Evolutionary conservation across 441 rosid genomes (phyloP).

Genomic region (Adansonia gregorii): DNA sequence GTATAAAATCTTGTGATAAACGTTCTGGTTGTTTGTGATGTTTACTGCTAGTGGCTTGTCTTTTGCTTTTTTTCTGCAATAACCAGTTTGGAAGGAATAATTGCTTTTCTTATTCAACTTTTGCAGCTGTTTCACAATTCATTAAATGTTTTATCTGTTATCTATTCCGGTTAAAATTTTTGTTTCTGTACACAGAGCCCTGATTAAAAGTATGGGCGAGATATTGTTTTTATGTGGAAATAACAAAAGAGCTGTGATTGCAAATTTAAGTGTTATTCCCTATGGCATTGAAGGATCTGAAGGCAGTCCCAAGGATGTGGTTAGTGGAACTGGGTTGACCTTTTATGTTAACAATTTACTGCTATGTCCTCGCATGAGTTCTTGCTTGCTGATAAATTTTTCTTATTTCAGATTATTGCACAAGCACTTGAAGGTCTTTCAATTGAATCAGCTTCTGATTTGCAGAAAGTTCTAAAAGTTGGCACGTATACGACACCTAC

Average conservation of each 20-base stretch:
- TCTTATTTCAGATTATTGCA: conserved; percentile 49
- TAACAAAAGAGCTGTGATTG: conserved; percentile 70
- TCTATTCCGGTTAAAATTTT: not conserved
- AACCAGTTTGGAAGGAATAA: conserved; percentile 2
- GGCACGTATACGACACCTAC: conserved; percentile 57
- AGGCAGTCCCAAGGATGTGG: conserved; percentile 51
- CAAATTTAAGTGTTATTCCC: conserved; percentile 47
- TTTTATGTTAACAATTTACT: conserved; percentile 18
- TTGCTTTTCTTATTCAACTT: not conserved
- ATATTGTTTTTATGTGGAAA: conserved; percentile 85
- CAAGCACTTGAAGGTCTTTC: conserved; percentile 67
- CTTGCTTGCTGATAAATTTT: conserved; percentile 23
- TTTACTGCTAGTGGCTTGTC: conserved; percentile 1
- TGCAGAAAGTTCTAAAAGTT: conserved; percentile 72
- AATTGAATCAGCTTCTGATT: conserved; percentile 80
- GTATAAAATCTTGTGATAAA: not conserved
- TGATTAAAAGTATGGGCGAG: conserved; percentile 92
- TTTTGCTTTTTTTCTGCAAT: not conserved
- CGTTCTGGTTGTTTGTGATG: conserved; percentile 11
- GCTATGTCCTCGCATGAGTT: not conserved
- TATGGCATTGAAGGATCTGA: conserved; percentile 42
- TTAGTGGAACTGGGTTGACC: conserved; percentile 39
- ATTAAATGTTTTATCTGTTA: not conserved
- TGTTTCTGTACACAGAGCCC: conserved; percentile 55
- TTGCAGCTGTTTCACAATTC: not conserved